Conservation (phyloP, 108 stramenopile genomes). For the Cyclotella sp. region DNA sequence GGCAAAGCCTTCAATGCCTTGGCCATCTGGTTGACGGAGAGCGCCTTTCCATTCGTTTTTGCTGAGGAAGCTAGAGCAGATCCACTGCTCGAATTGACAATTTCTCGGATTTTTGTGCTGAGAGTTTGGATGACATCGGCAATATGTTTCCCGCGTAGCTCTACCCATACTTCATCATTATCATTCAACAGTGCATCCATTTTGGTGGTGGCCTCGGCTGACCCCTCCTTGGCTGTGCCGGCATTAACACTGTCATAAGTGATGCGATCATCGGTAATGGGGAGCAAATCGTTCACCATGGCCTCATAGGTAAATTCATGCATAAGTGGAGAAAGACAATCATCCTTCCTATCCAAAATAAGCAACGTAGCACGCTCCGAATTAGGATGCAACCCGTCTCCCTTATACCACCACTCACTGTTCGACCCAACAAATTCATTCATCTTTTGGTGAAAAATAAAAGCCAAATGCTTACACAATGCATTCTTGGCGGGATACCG, state of each 20-base stretch:
- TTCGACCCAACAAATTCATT: slow-evolving; percentile 82
- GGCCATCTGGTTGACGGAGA: slow-evolving; percentile 90
- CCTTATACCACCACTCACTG: slow-evolving; percentile 90
- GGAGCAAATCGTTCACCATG: slow-evolving; percentile 95
- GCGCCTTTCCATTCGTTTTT: slow-evolving; percentile 50
- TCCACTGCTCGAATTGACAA: slow-evolving; percentile 75
- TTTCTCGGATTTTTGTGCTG: slow-evolving; percentile 75
- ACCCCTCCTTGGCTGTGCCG: slow-evolving; percentile 50
- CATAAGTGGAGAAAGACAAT: slow-evolving; percentile 95
- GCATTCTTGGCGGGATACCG: slow-evolving; percentile 77
- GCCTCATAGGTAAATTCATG: slow-evolving; percentile 99
- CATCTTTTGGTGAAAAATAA: slow-evolving; percentile 85
- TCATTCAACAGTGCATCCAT: slow-evolving; percentile 93
- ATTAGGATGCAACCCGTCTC: slow-evolving; percentile 71
- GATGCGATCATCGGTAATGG: slow-evolving; percentile 83
- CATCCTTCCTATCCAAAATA: slow-evolving; percentile 90
- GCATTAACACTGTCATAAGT: slow-evolving; percentile 66
- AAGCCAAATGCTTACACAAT: slow-evolving; percentile 75
- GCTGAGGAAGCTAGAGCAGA: slow-evolving; percentile 50
- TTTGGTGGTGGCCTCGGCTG: slow-evolving; percentile 54
- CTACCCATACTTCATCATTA: slow-evolving; percentile 95
- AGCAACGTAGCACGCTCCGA: slow-evolving; percentile 87
- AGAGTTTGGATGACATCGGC: slow-evolving; percentile 92
- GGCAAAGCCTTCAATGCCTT: slow-evolving; percentile 91
- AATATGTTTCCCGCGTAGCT: slow-evolving; percentile 95